phyloP scores from a whole-genome alignment of 1,139 yeast species.

The Wickerhamomyces sp. region DNA sequence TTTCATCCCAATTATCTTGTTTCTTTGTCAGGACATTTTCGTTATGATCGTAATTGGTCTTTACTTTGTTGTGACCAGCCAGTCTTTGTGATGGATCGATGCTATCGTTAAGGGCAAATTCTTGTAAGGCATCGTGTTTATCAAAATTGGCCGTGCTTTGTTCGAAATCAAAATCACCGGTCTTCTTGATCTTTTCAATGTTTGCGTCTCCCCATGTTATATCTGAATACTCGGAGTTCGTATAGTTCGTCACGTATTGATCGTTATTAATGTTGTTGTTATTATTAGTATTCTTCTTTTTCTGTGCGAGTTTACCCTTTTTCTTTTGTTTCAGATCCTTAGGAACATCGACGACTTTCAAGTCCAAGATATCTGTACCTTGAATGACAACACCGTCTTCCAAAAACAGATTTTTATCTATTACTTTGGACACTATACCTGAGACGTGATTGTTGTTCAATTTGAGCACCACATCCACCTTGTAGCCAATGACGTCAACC shows the following conservation, averaged over 20 bases:
- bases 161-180: conserved; percentile 81
- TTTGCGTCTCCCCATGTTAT: conserved; percentile 49
- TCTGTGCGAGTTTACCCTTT: conserved; percentile 5
- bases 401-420: conserved; percentile 35
- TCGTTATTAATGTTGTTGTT: conserved; percentile 7
- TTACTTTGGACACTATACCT: conserved; percentile 45
- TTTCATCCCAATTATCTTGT: conserved; percentile 59
- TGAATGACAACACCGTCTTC: conserved; percentile 28
- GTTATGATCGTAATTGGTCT: conserved; percentile 48
- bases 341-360: conserved; percentile 31
- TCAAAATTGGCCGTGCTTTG: conserved; percentile 81
- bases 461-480: conserved; percentile 44
- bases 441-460: conserved; percentile 35
- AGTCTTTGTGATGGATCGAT: conserved; percentile 58
- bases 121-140: conserved; percentile 73
- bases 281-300: conserved; percentile 9
- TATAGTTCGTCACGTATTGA: not conserved
- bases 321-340: conserved; percentile 14
- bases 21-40: conserved; percentile 68
- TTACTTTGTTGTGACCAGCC: conserved; percentile 65
- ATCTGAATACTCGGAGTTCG: conserved; percentile 12
- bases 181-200: conserved; percentile 41
- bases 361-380: conserved; percentile 25
- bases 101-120: conserved; percentile 60
- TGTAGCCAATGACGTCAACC: conserved; percentile 48